A percentile compares a stretch with the other conserved stretches of the same genome.
These are phyloP conservation scores for Phytophthora meadii DNA, from an alignment of 352 stramenopile genomes.

Conservation along the genomic window DNA sequence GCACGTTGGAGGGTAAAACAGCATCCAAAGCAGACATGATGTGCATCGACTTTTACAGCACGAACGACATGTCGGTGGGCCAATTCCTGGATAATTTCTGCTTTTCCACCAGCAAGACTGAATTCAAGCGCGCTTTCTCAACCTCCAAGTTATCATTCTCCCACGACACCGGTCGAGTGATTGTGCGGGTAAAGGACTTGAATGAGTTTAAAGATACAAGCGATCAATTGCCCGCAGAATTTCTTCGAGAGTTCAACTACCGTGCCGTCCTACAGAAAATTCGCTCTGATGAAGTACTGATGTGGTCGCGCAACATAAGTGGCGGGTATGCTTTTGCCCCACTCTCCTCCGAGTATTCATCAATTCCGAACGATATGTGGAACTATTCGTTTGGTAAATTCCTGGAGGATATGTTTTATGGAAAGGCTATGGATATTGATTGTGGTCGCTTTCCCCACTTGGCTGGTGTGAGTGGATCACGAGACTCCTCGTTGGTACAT, in stretches of 20 bases:
- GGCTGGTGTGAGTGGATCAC: conserved; percentile 55
- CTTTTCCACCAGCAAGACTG: conserved; percentile 67
- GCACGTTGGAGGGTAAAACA: conserved; percentile 71
- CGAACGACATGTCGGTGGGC: conserved; percentile 83
- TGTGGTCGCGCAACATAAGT: conserved; percentile 65
- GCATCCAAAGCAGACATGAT: conserved; percentile 89
- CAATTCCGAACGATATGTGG: conserved; percentile 71
- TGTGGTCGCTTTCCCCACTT: conserved; percentile 73
- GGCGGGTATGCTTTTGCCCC: conserved; percentile 15
- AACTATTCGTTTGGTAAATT: conserved; percentile 92
- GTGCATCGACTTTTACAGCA: conserved; percentile 89
- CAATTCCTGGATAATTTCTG: conserved; percentile 87
- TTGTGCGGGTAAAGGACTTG: conserved; percentile 74
- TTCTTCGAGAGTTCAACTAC: conserved; percentile 72
- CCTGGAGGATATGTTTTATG: conserved; percentile 86
- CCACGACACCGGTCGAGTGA: conserved; percentile 79
- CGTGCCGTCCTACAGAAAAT: conserved; percentile 64
- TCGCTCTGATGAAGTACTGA: conserved; percentile 67
- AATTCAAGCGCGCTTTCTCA: conserved; percentile 83
- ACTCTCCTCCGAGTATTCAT: conserved; percentile 64
- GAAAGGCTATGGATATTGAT: conserved; percentile 79
- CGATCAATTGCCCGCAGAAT: conserved; percentile 56
- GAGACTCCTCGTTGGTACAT: conserved; percentile 71
- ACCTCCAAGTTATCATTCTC: conserved; percentile 87
- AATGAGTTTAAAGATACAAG: conserved; percentile 73